These are phyloP conservation scores for Drechslerella dactyloides DNA, from an alignment of 2,329 filamentous ascomycete species.

Conservation along the genomic window DNA sequence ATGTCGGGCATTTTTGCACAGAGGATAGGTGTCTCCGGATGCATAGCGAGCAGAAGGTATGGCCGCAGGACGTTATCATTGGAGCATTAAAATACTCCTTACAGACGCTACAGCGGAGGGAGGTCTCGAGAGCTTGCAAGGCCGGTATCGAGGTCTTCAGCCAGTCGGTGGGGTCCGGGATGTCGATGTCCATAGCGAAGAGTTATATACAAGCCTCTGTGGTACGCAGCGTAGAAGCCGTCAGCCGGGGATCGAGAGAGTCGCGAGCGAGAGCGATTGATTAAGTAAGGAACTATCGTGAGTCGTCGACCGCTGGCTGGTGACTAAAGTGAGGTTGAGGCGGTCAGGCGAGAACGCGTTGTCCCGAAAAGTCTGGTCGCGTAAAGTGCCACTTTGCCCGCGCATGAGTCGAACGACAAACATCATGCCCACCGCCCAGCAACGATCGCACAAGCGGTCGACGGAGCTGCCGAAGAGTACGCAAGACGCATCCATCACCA, in stretches of 20 bases:
- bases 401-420: not conserved
- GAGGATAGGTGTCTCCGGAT: slow-evolving; percentile 83
- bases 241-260: not conserved
- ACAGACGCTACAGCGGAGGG: slow-evolving; percentile 93
- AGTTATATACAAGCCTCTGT: not conserved
- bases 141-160: slow-evolving; percentile 70
- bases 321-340: not conserved
- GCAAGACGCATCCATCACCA: not conserved
- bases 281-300: not conserved
- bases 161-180: slow-evolving; percentile 87
- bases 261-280: slow-evolving; percentile 7
- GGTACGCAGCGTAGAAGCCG: not conserved
- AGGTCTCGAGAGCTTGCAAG: slow-evolving; percentile 76
- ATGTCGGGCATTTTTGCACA: slow-evolving; percentile 87
- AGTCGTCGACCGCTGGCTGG: not conserved
- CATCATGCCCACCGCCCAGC: slow-evolving; percentile 7
- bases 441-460: slow-evolving; percentile 53
- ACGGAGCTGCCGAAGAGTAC: slow-evolving; percentile 17
- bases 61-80: slow-evolving; percentile 91
- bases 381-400: slow-evolving; percentile 31
- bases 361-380: slow-evolving; percentile 26
- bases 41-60: slow-evolving; percentile 96
- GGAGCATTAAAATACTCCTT: slow-evolving; percentile 96
- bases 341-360: slow-evolving; percentile 39
- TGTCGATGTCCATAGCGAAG: slow-evolving; percentile 50